Evolutionary conservation across 495 filamentous ascomycete genomes (phyloP).

Genomic region (Penicillium pulvis): DNA sequence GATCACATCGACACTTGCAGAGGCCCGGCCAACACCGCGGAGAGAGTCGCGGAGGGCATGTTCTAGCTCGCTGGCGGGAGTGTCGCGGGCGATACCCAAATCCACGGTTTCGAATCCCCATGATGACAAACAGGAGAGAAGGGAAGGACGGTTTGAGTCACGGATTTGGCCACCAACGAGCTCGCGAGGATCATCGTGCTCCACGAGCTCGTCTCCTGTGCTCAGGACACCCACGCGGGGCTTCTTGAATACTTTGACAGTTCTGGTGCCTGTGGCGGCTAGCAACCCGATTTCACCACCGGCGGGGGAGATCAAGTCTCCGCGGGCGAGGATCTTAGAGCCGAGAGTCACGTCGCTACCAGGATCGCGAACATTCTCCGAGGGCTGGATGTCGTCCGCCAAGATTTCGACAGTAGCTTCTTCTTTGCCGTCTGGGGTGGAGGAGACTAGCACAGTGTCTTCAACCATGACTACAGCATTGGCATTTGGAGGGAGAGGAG

Average conservation of each 20-base stretch:
- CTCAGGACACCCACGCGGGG: constrained; percentile 86
- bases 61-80: constrained; percentile 69
- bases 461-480: constrained; percentile 98
- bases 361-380: constrained; percentile 88
- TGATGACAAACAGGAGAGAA: constrained; percentile 73
- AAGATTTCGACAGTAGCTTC: constrained; percentile 86
- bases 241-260: constrained; percentile 74
- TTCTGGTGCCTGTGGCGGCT: constrained; percentile 75
- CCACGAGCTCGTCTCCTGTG: constrained; percentile 92
- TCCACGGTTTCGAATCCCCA: constrained; percentile 82
- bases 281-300: constrained; percentile 91
- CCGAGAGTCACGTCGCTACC: constrained; percentile 81
- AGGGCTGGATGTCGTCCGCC: constrained; percentile 67
- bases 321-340: constrained; percentile 68
- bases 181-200: constrained; percentile 63
- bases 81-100: constrained; percentile 85
- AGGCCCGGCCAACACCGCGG: constrained; percentile 45
- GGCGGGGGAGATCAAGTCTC: constrained; percentile 75
- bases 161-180: constrained; percentile 82
- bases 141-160: constrained; percentile 87
- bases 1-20: constrained; percentile 67
- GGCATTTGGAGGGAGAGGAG: constrained; percentile 84
- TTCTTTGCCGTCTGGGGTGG: constrained; percentile 78
- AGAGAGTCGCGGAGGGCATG: constrained; percentile 72
- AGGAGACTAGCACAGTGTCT: constrained; percentile 74